Conservation (phyloP, 192 early-diverging fungal species). For the Coemansia sp. region DNA sequence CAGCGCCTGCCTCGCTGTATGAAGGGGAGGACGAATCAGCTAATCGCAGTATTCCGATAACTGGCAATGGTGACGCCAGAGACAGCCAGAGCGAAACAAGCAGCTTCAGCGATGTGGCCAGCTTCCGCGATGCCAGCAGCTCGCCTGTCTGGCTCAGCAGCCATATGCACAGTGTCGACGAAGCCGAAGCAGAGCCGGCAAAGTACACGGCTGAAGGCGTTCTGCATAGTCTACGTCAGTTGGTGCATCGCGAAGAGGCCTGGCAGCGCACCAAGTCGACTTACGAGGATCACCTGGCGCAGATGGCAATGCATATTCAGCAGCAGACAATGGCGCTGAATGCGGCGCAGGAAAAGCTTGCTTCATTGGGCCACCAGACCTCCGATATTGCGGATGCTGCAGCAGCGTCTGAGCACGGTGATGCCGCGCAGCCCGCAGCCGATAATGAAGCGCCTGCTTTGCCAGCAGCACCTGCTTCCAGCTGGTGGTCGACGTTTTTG, state of each 20-base stretch:
- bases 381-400: background rate
- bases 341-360: constrained; percentile 16
- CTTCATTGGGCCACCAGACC: constrained; percentile 7
- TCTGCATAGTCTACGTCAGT: constrained; percentile 23
- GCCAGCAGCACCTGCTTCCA: constrained; percentile 11
- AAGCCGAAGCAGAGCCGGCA: background rate
- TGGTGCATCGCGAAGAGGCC: constrained; percentile 38
- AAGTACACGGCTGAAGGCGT: constrained; percentile 21
- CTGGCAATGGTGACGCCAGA: background rate
- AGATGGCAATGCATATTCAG: constrained; percentile 41
- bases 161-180: background rate
- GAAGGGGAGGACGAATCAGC: constrained; percentile 3
- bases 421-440: constrained; percentile 2
- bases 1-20: background rate
- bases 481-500: constrained; percentile 48
- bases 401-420: constrained; percentile 1
- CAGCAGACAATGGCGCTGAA: constrained; percentile 21
- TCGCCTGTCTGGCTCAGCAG: constrained; percentile 31
- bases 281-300: constrained; percentile 34
- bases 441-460: background rate
- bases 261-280: constrained; percentile 21
- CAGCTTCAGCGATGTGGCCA: constrained; percentile 39
- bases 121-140: constrained; percentile 48
- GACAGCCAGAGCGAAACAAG: constrained; percentile 23
- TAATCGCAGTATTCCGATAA: constrained; percentile 2